phyloP scores from a whole-genome alignment of 306 rosid genomes.

The Vigna mungo region DNA sequence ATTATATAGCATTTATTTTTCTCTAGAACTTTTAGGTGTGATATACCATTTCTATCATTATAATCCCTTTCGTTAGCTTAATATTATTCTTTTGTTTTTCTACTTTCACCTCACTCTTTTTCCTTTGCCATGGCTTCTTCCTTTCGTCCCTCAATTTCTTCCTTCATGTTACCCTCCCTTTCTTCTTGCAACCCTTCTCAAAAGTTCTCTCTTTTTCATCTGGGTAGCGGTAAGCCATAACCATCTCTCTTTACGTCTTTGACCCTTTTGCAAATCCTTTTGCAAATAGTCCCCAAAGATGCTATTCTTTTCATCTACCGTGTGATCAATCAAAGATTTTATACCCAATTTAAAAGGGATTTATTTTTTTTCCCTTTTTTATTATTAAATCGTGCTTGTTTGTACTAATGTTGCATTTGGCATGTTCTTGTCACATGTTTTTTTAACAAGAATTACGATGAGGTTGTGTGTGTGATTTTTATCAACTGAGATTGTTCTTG shows the following conservation, averaged over 20 bases:
- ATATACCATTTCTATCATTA: too few relatives aligned
- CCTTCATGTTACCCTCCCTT: slow-evolving; percentile 60
- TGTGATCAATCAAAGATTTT: background rate
- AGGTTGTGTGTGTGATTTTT: slow-evolving; percentile 10
- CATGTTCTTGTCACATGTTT: background rate
- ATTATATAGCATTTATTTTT: too few relatives aligned
- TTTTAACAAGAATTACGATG: slow-evolving; percentile 14
- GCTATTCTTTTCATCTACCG: slow-evolving; percentile 27
- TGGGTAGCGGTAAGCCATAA: slow-evolving; percentile 48
- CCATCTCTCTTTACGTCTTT: background rate
- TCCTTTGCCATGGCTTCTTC: slow-evolving; percentile 55
- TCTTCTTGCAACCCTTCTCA: slow-evolving; percentile 57
- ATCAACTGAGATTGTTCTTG: slow-evolving; percentile 39
- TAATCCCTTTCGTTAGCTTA: too few relatives aligned
- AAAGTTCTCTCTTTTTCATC: slow-evolving; percentile 52
- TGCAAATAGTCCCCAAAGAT: slow-evolving; percentile 29
- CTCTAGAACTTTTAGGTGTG: too few relatives aligned
- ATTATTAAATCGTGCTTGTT: background rate
- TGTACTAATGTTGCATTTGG: slow-evolving; percentile 8
- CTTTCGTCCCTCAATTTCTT: slow-evolving; percentile 72
- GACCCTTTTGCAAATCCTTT: slow-evolving; percentile 32
- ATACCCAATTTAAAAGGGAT: slow-evolving; percentile 2
- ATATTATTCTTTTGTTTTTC: background rate
- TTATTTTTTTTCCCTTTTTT: background rate
- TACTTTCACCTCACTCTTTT: slow-evolving; percentile 4